Percentiles rank a stretch among this genome's conserved stretches.
phyloP scores from a whole-genome alignment of 495 filamentous ascomycete genomes.

The Recurvomyces mirabilis region DNA sequence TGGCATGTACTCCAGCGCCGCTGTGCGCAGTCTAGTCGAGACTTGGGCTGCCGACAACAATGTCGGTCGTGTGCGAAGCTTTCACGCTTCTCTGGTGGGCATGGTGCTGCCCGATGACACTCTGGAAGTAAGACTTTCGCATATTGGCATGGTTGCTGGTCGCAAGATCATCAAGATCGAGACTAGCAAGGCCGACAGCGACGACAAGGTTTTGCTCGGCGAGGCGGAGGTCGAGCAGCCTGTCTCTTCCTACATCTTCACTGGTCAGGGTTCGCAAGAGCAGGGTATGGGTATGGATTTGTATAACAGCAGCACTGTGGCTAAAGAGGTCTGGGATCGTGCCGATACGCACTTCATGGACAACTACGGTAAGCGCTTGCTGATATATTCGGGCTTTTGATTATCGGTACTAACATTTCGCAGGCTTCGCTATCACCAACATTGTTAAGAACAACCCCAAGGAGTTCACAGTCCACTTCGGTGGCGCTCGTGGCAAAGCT shows the following conservation, averaged over 20 bases:
- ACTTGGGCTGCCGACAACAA: slow-evolving; percentile 99
- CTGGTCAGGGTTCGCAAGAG: slow-evolving; percentile 93
- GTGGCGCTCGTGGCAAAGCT: slow-evolving; percentile 88
- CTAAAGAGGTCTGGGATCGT: slow-evolving; percentile 95
- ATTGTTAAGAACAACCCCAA: slow-evolving; percentile 99
- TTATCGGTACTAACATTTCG: slow-evolving; percentile 33
- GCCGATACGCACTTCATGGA: slow-evolving; percentile 97
- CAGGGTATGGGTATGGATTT: slow-evolving; percentile 99
- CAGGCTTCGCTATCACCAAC: slow-evolving; percentile 89
- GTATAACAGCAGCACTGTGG: slow-evolving; percentile 81
- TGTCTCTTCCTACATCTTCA: slow-evolving; percentile 95
- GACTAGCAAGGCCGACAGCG: slow-evolving; percentile 81
- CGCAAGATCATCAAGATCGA: slow-evolving; percentile 99
- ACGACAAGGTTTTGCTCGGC: slow-evolving; percentile 87
- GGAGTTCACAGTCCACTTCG: slow-evolving; percentile 97
- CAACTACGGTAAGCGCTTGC: slow-evolving; percentile 76
- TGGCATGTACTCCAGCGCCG: slow-evolving; percentile 97
- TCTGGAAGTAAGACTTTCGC: slow-evolving; percentile 84
- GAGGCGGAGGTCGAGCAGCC: slow-evolving; percentile 98
- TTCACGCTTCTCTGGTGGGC: slow-evolving; percentile 85
- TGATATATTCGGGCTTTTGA: too few species aligned
- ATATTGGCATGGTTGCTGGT: slow-evolving; percentile 94
- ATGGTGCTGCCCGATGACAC: slow-evolving; percentile 98
- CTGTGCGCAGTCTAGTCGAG: slow-evolving; percentile 94
- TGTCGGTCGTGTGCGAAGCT: slow-evolving; percentile 90